Conservation (phyloP, 192 early-diverging fungal genomes). For the Phlyctochytrium planicorne region DNA sequence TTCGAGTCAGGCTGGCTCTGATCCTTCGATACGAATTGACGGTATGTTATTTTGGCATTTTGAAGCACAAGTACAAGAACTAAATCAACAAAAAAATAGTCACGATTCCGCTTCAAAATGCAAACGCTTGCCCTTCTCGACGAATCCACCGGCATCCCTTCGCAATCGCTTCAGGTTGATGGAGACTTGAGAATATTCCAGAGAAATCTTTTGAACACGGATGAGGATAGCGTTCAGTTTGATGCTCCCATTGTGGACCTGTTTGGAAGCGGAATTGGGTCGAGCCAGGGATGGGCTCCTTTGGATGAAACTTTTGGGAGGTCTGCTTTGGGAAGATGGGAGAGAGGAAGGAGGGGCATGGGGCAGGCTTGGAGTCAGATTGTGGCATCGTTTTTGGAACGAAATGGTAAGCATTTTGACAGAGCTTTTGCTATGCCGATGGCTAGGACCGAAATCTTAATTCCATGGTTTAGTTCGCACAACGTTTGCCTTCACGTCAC, state of each 20-base stretch:
- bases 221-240: slow-evolving; percentile 25
- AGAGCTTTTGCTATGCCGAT: slow-evolving; percentile 14
- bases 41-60: slow-evolving; percentile 11
- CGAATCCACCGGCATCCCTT: slow-evolving; percentile 18
- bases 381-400: slow-evolving; percentile 24
- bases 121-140: slow-evolving; percentile 27
- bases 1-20: slow-evolving; percentile 27
- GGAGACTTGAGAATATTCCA: slow-evolving; percentile 36
- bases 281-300: not conserved
- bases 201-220: slow-evolving; percentile 21
- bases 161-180: slow-evolving; percentile 21
- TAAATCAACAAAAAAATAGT: slow-evolving; percentile 11
- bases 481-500: slow-evolving; percentile 9
- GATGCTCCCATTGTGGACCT: slow-evolving; percentile 28
- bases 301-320: not conserved
- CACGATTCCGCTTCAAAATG: slow-evolving; percentile 29
- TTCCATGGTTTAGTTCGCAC: slow-evolving; percentile 38
- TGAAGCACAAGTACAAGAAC: too few relatives aligned
- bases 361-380: slow-evolving; percentile 19
- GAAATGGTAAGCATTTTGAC: slow-evolving; percentile 30
- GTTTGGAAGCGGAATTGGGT: not conserved
- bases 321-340: not conserved
- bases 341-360: not conserved
- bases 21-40: slow-evolving; percentile 30
- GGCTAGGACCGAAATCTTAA: too few relatives aligned